These are phyloP conservation scores for Silene vulgaris DNA, from an alignment of 179 eudicot species.

Conservation along the genomic window DNA sequence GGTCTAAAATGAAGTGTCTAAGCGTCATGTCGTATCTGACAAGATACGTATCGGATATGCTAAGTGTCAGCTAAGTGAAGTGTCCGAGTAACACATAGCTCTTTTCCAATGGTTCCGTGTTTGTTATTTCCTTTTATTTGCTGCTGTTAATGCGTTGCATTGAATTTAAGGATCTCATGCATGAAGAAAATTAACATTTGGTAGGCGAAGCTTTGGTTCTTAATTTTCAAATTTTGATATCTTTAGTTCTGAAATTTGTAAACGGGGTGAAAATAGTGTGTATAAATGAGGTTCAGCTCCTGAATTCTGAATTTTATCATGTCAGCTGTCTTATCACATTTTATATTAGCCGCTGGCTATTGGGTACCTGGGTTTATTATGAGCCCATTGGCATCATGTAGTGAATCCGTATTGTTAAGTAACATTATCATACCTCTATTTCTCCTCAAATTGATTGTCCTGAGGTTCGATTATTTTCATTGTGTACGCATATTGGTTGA, in stretches of 20 bases:
- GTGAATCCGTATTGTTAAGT: neutral
- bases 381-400: neutral
- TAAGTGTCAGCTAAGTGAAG: no score
- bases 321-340: neutral
- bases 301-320: neutral
- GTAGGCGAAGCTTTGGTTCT: neutral
- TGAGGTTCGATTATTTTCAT: neutral
- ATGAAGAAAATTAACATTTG: neutral
- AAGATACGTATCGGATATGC: no score
- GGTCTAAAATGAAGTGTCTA: no score
- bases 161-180: neutral
- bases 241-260: neutral
- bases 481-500: neutral
- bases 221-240: neutral
- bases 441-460: neutral
- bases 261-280: no score
- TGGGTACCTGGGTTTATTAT: neutral
- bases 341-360: neutral
- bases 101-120: neutral
- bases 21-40: no score
- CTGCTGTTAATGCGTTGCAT: neutral
- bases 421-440: neutral
- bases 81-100: no score
- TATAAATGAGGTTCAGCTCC: neutral
- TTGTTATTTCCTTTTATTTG: neutral